Evolutionary conservation across 345 rosid genomes (phyloP).

Genomic region (Trapa bicornis): DNA sequence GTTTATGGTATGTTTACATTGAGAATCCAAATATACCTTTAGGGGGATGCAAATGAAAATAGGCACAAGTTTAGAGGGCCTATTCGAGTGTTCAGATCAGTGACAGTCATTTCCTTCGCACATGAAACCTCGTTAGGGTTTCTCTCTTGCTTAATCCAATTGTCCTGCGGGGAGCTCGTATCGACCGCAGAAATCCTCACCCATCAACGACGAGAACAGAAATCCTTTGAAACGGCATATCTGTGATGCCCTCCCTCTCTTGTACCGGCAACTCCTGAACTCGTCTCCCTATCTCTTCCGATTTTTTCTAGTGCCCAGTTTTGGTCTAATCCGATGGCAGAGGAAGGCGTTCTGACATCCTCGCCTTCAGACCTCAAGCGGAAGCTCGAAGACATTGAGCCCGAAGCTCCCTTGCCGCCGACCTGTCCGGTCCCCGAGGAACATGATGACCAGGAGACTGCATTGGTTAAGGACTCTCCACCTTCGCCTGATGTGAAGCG

Average conservation of each 20-base stretch:
- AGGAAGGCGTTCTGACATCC: constrained; percentile 37
- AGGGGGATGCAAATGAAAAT: not conserved
- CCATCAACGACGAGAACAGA: not conserved
- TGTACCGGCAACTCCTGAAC: not conserved
- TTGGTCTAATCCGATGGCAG: constrained; percentile 31
- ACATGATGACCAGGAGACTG: constrained; percentile 10
- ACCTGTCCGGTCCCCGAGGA: not conserved
- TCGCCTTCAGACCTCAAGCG: constrained; percentile 51
- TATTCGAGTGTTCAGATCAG: not conserved
- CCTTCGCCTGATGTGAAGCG: constrained; percentile 44
- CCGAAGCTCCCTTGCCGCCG: constrained; percentile 15
- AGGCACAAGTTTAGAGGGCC: not conserved
- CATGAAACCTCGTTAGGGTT: not conserved
- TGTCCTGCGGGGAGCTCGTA: not conserved
- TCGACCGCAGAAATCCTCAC: not conserved
- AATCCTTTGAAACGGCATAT: not conserved
- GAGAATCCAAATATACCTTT: too few species aligned
- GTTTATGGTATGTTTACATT: too few species aligned
- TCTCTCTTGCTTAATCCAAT: not conserved
- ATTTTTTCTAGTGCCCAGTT: not conserved
- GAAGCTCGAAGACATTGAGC: constrained; percentile 49
- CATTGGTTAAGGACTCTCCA: constrained; percentile 6
- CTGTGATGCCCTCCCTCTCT: not conserved
- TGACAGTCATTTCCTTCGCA: not conserved
- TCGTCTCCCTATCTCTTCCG: not conserved